A percentile compares a stretch with the other conserved stretches of the same genome.
Conservation (phyloP, 257 asterid genomes). For the Solanum etuberosum region DNA sequence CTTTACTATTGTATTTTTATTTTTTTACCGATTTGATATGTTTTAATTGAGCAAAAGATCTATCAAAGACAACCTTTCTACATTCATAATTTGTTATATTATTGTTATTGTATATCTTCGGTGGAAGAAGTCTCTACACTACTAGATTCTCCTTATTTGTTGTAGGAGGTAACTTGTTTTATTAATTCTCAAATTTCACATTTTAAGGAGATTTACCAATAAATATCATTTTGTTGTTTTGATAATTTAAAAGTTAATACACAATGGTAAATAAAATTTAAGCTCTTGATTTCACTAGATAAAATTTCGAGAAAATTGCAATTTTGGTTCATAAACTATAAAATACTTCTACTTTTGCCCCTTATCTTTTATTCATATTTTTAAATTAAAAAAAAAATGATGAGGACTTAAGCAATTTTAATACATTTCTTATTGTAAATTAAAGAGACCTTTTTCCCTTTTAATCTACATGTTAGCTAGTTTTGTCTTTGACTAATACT, state of each 20-base stretch:
- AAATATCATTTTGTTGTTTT: not conserved
- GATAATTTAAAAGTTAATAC: not conserved
- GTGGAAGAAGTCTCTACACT: not conserved
- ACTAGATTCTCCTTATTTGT: not conserved
- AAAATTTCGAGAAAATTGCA: not conserved
- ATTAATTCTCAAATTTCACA: not conserved
- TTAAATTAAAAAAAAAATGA: not conserved
- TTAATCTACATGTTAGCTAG: not conserved
- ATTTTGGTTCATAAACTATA: not conserved
- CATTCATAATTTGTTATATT: not conserved
- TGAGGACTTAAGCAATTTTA: not conserved
- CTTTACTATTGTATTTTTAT: fast-evolving
- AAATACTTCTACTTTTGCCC: not conserved
- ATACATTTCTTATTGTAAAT: not conserved
- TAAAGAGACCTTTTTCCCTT: not conserved
- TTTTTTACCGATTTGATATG: fast-evolving
- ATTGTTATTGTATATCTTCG: not conserved
- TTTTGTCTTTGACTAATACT: not conserved
- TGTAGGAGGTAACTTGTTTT: not conserved
- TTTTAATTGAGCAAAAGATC: not conserved
- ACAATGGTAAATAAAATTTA: not conserved
- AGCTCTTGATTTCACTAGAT: not conserved
- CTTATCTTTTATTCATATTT: not conserved
- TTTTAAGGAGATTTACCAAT: not conserved
- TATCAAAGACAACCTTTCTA: not conserved